Conservation (phyloP, 495 filamentous ascomycete genomes). For the Lasiosphaeris hirsuta region DNA sequence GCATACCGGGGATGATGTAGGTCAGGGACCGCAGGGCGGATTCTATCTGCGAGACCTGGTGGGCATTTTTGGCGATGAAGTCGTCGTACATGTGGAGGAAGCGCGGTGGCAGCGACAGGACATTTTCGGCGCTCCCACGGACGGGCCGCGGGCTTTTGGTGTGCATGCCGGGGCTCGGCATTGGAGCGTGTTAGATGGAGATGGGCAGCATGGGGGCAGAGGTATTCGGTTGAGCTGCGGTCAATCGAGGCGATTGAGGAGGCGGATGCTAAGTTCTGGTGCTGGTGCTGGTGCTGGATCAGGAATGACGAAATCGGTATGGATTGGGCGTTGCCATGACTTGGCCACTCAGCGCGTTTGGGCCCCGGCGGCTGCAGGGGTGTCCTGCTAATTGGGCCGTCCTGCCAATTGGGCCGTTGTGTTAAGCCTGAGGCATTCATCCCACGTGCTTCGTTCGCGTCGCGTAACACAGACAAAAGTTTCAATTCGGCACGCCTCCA, state of each 20-base stretch:
- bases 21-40: conserved; percentile 85
- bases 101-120: conserved; percentile 57
- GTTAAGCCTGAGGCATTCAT: too few species aligned
- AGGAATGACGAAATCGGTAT: conserved; percentile 8
- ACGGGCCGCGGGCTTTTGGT: conserved; percentile 1
- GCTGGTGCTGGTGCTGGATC: too few species aligned
- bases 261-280: too few species aligned
- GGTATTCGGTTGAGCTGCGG: not conserved
- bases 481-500: too few species aligned
- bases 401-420: too few species aligned
- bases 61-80: conserved; percentile 91
- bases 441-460: too few species aligned
- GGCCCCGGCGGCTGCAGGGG: too few species aligned
- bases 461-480: too few species aligned
- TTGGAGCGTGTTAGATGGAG: conserved; percentile 3
- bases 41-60: conserved; percentile 89
- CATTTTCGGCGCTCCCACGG: conserved; percentile 4
- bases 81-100: conserved; percentile 80
- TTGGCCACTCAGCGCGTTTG: too few species aligned
- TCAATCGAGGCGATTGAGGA: not conserved
- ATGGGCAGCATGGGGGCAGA: conserved; percentile 5
- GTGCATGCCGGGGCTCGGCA: conserved; percentile 15
- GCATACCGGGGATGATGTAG: conserved; percentile 86
- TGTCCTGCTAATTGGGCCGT: too few species aligned
- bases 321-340: not conserved